phyloP scores from a whole-genome alignment of 2,329 filamentous ascomycete species.

The Phialocephala sp. region DNA sequence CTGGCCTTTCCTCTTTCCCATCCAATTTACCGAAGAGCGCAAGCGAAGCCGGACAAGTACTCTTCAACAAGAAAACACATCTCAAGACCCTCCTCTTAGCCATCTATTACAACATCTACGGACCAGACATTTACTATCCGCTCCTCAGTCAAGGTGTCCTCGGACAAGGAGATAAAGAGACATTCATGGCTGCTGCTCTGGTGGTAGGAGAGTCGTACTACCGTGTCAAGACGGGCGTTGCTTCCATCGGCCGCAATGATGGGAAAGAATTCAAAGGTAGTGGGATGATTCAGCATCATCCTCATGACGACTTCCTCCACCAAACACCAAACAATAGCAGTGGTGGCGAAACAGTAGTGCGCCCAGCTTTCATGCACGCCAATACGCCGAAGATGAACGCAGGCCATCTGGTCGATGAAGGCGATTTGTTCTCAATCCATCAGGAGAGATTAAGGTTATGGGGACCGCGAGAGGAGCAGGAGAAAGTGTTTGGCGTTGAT shows the following conservation, averaged over 20 bases:
- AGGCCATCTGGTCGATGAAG: conserved; percentile 39
- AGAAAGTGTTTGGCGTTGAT: conserved; percentile 36
- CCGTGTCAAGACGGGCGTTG: conserved; percentile 42
- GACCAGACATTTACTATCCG: conserved; percentile 51
- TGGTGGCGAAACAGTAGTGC: neutral
- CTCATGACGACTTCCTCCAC: conserved; percentile 3
- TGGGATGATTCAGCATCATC: conserved; percentile 14
- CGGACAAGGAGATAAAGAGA: conserved; percentile 57
- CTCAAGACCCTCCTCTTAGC: conserved; percentile 50
- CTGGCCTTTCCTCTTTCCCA: conserved; percentile 35
- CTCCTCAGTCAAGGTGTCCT: conserved; percentile 52
- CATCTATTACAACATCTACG: conserved; percentile 56
- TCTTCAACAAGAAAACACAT: conserved; percentile 51
- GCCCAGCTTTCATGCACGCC: conserved; percentile 38
- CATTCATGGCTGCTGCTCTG: conserved; percentile 52
- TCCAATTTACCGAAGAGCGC: conserved; percentile 46
- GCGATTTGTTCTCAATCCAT: conserved; percentile 25
- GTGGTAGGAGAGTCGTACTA: conserved; percentile 48
- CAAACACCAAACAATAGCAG: neutral
- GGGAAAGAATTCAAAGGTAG: neutral
- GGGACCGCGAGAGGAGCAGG: conserved; percentile 32
- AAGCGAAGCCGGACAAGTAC: conserved; percentile 51
- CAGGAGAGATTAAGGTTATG: conserved; percentile 34
- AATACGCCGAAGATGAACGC: conserved; percentile 42
- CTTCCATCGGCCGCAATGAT: neutral